Evolutionary conservation across 805 yeast species (phyloP), one percentile per base, ranked within the genome.

Genomic region (Priceomyces carsonii): DNA sequence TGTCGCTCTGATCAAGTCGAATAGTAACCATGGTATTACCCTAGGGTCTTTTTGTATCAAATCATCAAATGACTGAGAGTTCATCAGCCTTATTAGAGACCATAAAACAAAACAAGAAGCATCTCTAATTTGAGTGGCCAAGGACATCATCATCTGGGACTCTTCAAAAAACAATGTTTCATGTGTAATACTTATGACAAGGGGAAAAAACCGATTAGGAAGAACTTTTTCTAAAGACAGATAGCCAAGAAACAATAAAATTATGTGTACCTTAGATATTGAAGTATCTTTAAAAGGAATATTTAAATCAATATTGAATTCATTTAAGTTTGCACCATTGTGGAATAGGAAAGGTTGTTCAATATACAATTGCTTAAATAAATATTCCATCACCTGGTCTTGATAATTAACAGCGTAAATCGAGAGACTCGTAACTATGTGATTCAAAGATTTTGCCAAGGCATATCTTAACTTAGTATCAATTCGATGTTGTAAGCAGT

Each of bases 101-200:
- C 98, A 90, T n/a, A 79, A 60, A 0, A 85, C 77, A 50, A 84
- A 90, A 56, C 95, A 85, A 0, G 91, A 79, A 0, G 96, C 80
- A 56, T 90, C 98, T 38, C 95, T 70, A 1, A 91, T 72, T 45
- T 82, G 87, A 2, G 75, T 59, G 0, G 95, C 95, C 5, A 75
- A 54, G 0, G 79, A 62, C 15, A 66, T 62, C 0, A 79, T 73
- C 5, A 78, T 49, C 29, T 72, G 59, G 18, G 66, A 62, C 42
- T 82, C 86, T 38, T 81, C 82, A 33, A 85, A 73, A 40, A 73
- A 79, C 3, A 82, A 56, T 0, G 70, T 63, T 24, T 53, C 50
- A 16, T 69, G 68, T 2, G 79, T 52, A 4, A 84, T 57, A 5
- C 66, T 51, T 4, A 65, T 44, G 1, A 66, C 29, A 0, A 31